Conservation (phyloP, 345 rosid species). For the Lagerstroemia speciosa region DNA sequence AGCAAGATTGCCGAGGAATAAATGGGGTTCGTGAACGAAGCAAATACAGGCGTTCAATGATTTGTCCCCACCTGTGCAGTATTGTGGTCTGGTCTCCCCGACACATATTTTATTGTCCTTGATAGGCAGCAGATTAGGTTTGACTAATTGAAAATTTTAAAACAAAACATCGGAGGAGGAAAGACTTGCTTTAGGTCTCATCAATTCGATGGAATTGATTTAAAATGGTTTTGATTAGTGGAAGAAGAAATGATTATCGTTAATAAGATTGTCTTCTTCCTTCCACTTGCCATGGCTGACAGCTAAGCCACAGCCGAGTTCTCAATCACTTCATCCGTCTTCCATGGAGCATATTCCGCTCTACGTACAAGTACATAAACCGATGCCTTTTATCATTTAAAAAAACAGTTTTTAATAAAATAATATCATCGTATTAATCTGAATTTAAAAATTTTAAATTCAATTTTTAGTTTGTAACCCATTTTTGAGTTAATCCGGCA, state of each 20-base stretch:
- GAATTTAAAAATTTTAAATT: no score
- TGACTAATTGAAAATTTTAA: background rate
- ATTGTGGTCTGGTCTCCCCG: no score
- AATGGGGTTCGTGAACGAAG: background rate
- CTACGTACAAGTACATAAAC: no score
- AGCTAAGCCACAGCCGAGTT: background rate
- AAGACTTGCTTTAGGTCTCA: background rate
- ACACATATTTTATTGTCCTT: background rate
- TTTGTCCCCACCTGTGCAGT: background rate
- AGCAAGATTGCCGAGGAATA: no score
- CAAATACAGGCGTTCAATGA: background rate
- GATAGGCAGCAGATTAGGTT: background rate
- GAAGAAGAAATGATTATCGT: background rate
- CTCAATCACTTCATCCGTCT: no score
- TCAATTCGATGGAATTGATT: background rate
- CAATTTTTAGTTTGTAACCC: no score
- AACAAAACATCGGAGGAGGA: background rate
- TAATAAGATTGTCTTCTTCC: background rate
- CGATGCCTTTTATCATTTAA: no score
- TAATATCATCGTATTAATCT: no score
- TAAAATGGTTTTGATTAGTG: no score
- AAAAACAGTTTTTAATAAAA: no score
- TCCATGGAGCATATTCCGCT: background rate
- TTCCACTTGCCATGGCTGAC: background rate
- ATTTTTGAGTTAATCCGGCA: no score